Base-by-base conservation (phyloP, 306 rosid species). In the Comarum palustre region DNA sequence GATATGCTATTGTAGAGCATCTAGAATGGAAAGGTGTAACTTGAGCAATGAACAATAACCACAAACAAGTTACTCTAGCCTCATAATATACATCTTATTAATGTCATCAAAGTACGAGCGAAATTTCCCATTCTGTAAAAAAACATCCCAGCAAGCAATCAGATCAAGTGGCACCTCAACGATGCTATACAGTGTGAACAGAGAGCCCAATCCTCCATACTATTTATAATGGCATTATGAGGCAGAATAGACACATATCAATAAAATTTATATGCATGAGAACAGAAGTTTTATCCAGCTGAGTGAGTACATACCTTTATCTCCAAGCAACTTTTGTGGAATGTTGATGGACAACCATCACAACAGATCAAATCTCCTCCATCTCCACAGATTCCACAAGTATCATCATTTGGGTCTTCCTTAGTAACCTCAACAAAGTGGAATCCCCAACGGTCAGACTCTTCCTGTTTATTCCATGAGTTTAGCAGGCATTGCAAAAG, bases 351-450 rank as follows among this genome's bases (percentile, higher is more conserved):
- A 80, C 99, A 94, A 77, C 93, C 77, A 79, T 94, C 99, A 74
- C 99, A 94, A 73, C 99, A 94, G 77, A 89, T 87, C 87, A 94
- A 84, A 79, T 91, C 86, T 71, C 99, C 99, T 42, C 99, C 99
- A 79, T 94, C 99, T 73, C 99, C 99, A 61, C 99, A 94, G 61
- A 94, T 84, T 47, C 96, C 97, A 66, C 99, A 94, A 20, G 99
- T 84, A 80, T 94, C 99, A 79, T 94, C 97, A 75, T 91, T 94
- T 52, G 99, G 97, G 79, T 94, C 99, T 80, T 88, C 90, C 62
- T 92, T 83, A 16, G 83, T 86, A 82, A 89, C 88, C 81, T 90
- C 97, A 75, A 91, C 77, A 5, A 75, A 76, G 81, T 83, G 89
- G 77, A 86, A 91, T 55, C 89, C 90, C 69, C 77, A 43, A 14